Conservation (phyloP, 2,329 filamentous ascomycete species). For the Fusarium sp. region DNA sequence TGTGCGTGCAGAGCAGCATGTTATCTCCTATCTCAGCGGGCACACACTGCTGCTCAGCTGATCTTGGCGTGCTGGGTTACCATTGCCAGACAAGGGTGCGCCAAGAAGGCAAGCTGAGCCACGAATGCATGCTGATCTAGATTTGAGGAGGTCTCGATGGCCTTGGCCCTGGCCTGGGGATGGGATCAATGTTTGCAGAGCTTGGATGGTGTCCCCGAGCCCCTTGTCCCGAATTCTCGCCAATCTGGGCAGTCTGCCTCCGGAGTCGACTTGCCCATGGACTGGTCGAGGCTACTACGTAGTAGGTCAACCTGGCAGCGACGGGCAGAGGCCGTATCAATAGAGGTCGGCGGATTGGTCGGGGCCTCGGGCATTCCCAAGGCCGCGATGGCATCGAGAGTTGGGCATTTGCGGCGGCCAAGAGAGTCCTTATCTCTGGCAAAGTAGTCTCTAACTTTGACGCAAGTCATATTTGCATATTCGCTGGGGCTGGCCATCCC, state of each 20-base stretch:
- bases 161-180: not conserved
- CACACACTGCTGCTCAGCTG: constrained; percentile 14
- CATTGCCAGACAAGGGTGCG: constrained; percentile 11
- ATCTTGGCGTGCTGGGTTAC: constrained; percentile 16
- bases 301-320: not conserved
- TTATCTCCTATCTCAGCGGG: constrained; percentile 25
- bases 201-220: not conserved
- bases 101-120: not conserved
- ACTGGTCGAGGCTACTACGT: not conserved
- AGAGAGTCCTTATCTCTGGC: constrained; percentile 20
- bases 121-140: constrained; percentile 6
- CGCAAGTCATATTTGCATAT: constrained; percentile 29
- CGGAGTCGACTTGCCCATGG: not conserved
- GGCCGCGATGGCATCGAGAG: not conserved
- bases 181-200: not conserved
- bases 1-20: constrained; percentile 15
- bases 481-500: constrained; percentile 33
- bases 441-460: constrained; percentile 7
- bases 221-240: not conserved
- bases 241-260: not conserved
- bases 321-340: not conserved
- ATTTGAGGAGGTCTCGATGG: constrained; percentile 8
- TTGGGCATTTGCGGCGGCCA: not conserved
- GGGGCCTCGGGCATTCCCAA: not conserved
- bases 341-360: not conserved